A percentile compares a stretch with the other conserved stretches of the same genome.
These are phyloP conservation scores for Cladosporium sp. DNA, from an alignment of 2,329 filamentous ascomycete genomes.

Conservation along the genomic window DNA sequence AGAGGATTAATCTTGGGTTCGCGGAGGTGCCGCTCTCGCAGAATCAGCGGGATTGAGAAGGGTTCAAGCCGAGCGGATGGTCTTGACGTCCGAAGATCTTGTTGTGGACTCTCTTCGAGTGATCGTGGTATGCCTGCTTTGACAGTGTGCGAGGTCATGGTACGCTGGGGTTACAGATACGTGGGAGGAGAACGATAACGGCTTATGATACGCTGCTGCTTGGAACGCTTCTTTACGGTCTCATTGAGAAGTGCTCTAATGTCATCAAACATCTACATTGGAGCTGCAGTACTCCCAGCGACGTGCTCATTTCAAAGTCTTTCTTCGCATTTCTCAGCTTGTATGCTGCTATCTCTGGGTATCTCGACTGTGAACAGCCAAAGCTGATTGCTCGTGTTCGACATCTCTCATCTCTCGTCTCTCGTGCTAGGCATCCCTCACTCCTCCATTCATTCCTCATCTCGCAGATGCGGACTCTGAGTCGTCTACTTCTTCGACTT, in stretches of 20 bases:
- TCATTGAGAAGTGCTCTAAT: neutral
- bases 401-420: neutral
- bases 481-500: neutral
- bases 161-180: too few species aligned
- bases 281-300: neutral
- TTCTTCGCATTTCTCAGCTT: neutral
- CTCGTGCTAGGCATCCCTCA: too few species aligned
- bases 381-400: neutral
- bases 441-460: neutral
- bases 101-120: too few species aligned
- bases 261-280: neutral
- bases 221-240: too few species aligned
- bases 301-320: neutral
- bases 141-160: too few species aligned
- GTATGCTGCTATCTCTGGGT: neutral
- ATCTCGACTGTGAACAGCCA: neutral
- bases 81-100: too few species aligned
- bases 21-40: neutral
- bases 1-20: neutral
- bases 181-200: too few species aligned
- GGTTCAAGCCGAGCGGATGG: too few species aligned
- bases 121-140: too few species aligned
- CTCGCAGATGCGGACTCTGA: neutral
- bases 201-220: too few species aligned
- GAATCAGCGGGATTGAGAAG: neutral